Evolutionary conservation across 768 basidiomycete species (phyloP), one percentile per base, ranked within the genome.

Genomic region (Leccinum pellstonianum): DNA sequence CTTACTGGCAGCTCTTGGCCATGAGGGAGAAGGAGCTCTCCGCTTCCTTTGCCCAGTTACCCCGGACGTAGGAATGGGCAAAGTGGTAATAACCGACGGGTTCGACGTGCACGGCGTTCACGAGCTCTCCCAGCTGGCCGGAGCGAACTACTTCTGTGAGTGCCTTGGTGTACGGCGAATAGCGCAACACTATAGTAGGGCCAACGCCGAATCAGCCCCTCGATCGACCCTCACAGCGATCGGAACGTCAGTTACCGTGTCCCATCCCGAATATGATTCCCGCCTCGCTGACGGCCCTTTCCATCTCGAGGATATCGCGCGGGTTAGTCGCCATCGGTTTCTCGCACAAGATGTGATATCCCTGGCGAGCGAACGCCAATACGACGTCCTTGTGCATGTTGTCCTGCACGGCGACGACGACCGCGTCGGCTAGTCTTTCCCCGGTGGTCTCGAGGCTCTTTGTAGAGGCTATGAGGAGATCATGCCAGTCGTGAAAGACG

Each of bases 1-100:
- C 86, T 67, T 71, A 93, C 91, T 95, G 93, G 82, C 90, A 95
- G 64, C 86, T 86, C 77, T 95, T 95, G 17, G 92, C 88, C 87
- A 95, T 86, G 54, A 95, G 81, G 14, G 88, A 85, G 72, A 95
- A 95, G 23, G 86, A 87, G 64, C 89, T 88, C 6, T 80, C 76
- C 3, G 76, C 73, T 68, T 95, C 89, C 25, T 78, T 83, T 3
- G 77, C 73, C 93, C 93, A 95, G 69, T 87, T 87, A 2, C 86
- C 93, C 35, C 93, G 83, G 31, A 95, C 93, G 66, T 85, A 95
- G 0, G 90, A 92, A 72, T 95, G 93, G 2, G 93, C 90, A 73
- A 95, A 95, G 72, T 95, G 93, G 66, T 81, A 91, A 68, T 91
- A 86, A 5, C 91, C 93, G 1, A 93, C 85, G 0, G 93, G 93